Conservation (phyloP, 2,329 filamentous ascomycete species). For the Fusarium penzigii region DNA sequence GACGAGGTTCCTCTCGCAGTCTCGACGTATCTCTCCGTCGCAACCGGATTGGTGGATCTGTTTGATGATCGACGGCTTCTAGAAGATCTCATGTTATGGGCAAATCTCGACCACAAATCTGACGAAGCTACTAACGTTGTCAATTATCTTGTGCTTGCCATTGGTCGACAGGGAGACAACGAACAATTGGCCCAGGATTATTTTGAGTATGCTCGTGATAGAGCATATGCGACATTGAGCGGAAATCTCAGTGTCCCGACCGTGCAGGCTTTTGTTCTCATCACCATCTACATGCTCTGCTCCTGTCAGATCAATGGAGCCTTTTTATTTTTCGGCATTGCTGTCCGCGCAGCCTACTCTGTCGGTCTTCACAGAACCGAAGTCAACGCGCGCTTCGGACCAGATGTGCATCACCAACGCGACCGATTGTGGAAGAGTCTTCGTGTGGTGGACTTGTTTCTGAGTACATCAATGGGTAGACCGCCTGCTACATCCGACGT, state of each 20-base stretch:
- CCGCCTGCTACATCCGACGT: slow-evolving; percentile 55
- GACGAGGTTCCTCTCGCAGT: slow-evolving; percentile 34
- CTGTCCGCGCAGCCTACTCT: slow-evolving; percentile 53
- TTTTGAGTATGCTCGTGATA: slow-evolving; percentile 51
- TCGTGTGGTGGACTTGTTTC: slow-evolving; percentile 52
- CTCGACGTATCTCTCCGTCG: slow-evolving; percentile 40
- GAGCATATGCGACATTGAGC: slow-evolving; percentile 46
- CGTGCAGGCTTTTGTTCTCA: slow-evolving; percentile 51
- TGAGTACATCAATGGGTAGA: slow-evolving; percentile 56
- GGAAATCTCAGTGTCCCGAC: slow-evolving; percentile 50
- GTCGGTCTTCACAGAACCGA: slow-evolving; percentile 56
- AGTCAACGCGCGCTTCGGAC: slow-evolving; percentile 53
- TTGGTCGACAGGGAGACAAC: slow-evolving; percentile 46
- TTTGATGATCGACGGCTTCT: slow-evolving; percentile 45
- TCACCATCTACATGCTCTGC: slow-evolving; percentile 56
- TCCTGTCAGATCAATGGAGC: slow-evolving; percentile 57
- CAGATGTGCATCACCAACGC: slow-evolving; percentile 43
- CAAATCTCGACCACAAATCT: slow-evolving; percentile 32
- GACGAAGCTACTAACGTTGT: slow-evolving; percentile 44
- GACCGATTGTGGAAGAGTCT: slow-evolving; percentile 57
- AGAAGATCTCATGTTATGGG: slow-evolving; percentile 46
- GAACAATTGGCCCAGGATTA: slow-evolving; percentile 45
- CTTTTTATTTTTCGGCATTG: slow-evolving; percentile 56
- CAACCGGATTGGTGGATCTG: slow-evolving; percentile 49
- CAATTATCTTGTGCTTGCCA: slow-evolving; percentile 52